Evolutionary conservation across 2,329 filamentous ascomycete species (phyloP).

Genomic region (Alternaria rosae): DNA sequence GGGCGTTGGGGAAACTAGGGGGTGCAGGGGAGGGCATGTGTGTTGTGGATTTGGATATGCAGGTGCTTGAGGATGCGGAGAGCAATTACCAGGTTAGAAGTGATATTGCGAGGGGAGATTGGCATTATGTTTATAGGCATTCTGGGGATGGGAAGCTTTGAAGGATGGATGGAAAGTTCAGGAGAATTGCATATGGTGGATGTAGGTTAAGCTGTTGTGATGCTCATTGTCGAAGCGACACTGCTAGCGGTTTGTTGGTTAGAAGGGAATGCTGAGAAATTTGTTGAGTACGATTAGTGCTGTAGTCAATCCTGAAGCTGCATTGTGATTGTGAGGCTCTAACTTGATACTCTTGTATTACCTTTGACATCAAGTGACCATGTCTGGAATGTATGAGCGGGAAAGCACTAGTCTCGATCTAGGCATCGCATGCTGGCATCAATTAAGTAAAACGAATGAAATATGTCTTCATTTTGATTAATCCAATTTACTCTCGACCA

Average conservation of each 20-base stretch:
- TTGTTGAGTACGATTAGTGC: too few relatives aligned
- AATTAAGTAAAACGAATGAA: too few relatives aligned
- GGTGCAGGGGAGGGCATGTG: conserved; percentile 60
- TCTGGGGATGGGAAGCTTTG: conserved; percentile 28
- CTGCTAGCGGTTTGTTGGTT: too few relatives aligned
- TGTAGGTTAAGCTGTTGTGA: too few relatives aligned
- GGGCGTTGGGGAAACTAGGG: conserved; percentile 66
- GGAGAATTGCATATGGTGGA: too few relatives aligned
- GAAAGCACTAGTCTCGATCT: not conserved
- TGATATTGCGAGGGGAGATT: conserved; percentile 47
- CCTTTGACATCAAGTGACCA: not conserved
- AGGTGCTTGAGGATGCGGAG: conserved; percentile 71
- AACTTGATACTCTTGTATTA: not conserved
- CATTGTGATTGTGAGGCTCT: too few relatives aligned
- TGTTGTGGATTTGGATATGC: conserved; percentile 64
- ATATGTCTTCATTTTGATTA: not conserved
- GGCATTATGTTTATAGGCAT: conserved; percentile 52
- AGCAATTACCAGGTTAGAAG: conserved; percentile 60
- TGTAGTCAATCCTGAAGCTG: too few relatives aligned
- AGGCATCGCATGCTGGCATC: too few relatives aligned
- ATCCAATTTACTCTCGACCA: not conserved
- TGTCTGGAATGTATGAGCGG: not conserved
- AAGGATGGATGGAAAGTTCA: too few relatives aligned
- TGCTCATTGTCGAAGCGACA: too few relatives aligned
- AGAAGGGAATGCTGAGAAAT: too few relatives aligned